Evolutionary conservation across 108 stramenopile species (phyloP).

Genomic region (Ochromonas danica): DNA sequence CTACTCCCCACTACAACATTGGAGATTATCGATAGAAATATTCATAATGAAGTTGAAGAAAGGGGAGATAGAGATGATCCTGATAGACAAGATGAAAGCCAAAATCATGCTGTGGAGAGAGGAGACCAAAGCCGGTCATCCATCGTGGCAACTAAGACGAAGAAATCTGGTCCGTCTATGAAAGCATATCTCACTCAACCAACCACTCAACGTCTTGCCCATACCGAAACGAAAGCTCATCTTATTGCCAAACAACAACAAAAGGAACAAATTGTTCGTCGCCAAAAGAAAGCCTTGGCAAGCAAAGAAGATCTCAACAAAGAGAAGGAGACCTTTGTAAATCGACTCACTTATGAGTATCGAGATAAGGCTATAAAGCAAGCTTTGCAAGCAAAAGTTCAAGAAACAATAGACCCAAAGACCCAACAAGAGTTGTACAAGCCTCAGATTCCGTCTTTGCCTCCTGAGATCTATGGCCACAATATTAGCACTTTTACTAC

Average conservation of each 20-base stretch:
- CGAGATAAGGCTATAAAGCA: not conserved
- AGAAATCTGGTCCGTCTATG: not conserved
- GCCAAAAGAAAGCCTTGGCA: not conserved
- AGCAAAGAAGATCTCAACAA: not conserved
- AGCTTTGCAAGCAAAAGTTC: too few relatives aligned
- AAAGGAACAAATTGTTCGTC: not conserved
- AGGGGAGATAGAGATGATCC: not conserved
- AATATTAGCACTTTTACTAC: not conserved
- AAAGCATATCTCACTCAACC: not conserved
- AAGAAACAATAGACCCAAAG: not conserved
- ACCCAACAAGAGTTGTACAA: not conserved
- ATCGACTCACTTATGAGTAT: not conserved
- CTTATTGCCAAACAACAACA: not conserved
- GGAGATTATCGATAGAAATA: not conserved
- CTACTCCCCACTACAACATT: not conserved
- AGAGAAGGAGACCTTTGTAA: not conserved
- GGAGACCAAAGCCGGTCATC: not conserved
- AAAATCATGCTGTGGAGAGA: not conserved
- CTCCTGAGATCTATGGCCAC: not conserved
- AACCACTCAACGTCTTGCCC: not conserved
- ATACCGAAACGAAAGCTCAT: not conserved
- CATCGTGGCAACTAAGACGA: not conserved
- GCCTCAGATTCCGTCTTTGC: not conserved
- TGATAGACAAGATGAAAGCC: not conserved
- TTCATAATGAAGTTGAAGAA: not conserved